Conservation (phyloP, 164 flowering plant genomes). For the Annona cherimola region DNA sequence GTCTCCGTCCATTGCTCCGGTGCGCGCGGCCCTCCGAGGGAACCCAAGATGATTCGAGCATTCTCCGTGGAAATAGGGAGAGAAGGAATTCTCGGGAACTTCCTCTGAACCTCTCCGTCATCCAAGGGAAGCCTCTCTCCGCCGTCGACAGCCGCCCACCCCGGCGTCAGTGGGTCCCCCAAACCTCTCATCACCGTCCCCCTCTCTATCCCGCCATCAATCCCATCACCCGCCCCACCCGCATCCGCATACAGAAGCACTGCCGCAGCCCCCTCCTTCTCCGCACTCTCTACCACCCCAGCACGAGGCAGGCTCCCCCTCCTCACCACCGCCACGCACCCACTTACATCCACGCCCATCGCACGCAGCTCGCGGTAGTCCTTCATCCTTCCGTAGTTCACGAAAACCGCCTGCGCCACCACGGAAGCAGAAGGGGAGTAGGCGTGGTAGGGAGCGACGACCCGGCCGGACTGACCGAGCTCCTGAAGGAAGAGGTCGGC, state of each 20-base stretch:
- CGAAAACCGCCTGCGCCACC: conserved; percentile 48
- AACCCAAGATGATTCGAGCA: conserved; percentile 49
- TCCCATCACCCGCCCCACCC: conserved; percentile 23
- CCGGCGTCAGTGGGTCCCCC: conserved; percentile 90
- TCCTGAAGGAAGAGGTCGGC: conserved; percentile 27
- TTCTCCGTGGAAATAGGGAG: conserved; percentile 61
- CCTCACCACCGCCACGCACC: conserved; percentile 59
- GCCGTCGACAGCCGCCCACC: conserved; percentile 68
- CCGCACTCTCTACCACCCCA: conserved; percentile 56
- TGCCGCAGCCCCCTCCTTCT: conserved; percentile 49
- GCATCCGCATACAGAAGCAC: conserved; percentile 63
- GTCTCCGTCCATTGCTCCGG: conserved; percentile 57
- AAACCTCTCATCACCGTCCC: conserved; percentile 27
- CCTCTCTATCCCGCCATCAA: conserved; percentile 87
- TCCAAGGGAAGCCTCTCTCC: conserved; percentile 55
- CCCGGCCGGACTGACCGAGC: conserved; percentile 13
- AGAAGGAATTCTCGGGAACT: conserved; percentile 76
- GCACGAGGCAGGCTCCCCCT: conserved; percentile 53
- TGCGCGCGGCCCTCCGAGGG: conserved; percentile 44
- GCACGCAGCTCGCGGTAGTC: conserved; percentile 52
- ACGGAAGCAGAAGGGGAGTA: conserved; percentile 79
- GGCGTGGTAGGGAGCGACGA: conserved; percentile 77
- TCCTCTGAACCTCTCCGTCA: conserved; percentile 36
- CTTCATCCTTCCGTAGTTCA: conserved; percentile 58
- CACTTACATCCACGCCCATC: conserved; percentile 58